Conservation (phyloP, 257 asterid species). For the Solanum clarkiae region DNA sequence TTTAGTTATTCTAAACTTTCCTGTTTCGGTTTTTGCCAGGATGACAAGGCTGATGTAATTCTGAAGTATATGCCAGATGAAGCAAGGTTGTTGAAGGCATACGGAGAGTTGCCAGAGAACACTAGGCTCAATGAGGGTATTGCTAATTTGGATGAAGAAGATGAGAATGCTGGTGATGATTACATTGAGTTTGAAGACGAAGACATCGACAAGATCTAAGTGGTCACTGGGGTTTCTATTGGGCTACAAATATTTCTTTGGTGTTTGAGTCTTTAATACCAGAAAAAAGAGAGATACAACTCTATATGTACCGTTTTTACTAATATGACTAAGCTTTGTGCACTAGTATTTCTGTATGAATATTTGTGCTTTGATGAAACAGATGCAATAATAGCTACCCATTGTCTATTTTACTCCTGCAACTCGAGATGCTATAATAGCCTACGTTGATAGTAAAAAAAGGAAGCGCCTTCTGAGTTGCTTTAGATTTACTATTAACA, state of each 20-base stretch:
- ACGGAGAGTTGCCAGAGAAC: slow-evolving; percentile 88
- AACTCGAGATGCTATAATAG: not conserved
- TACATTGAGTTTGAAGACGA: slow-evolving; percentile 82
- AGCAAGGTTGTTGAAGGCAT: slow-evolving; percentile 86
- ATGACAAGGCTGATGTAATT: slow-evolving; percentile 93
- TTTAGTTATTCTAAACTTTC: not conserved
- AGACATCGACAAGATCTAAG: slow-evolving; percentile 64
- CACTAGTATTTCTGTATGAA: slow-evolving; percentile 10
- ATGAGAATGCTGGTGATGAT: slow-evolving; percentile 50
- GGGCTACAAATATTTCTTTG: not conserved
- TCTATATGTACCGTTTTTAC: slow-evolving; percentile 6
- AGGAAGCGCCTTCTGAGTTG: not conserved
- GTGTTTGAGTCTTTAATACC: not conserved
- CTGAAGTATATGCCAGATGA: slow-evolving; percentile 89
- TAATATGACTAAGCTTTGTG: slow-evolving; percentile 7
- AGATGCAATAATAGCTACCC: slow-evolving; percentile 14
- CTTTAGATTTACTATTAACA: not conserved
- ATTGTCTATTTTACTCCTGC: not conserved
- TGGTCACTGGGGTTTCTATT: not conserved
- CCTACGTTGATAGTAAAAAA: not conserved
- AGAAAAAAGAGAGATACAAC: not conserved
- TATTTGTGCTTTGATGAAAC: not conserved
- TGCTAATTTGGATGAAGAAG: slow-evolving; percentile 64
- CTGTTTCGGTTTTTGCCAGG: slow-evolving; percentile 23
- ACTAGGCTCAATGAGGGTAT: slow-evolving; percentile 75